Base-by-base conservation (phyloP, 2,329 filamentous ascomycete genomes). In the Plectosphaerella cucumerina region DNA sequence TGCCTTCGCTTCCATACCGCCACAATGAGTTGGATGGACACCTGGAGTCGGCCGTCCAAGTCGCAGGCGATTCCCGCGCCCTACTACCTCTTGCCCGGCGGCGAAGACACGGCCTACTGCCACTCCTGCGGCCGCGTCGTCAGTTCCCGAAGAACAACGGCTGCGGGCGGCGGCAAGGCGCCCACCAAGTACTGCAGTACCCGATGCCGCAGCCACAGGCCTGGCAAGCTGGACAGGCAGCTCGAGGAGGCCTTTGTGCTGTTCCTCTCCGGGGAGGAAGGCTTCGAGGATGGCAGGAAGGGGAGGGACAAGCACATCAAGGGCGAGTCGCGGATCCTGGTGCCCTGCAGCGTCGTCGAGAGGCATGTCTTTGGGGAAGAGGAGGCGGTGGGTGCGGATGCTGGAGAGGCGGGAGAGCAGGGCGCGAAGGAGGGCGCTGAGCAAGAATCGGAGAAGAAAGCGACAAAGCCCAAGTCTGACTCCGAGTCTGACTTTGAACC, bases 121-220 rank as follows among this genome's bases (percentile, higher is more conserved):
- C 74, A 75, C 53, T 74, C 75, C 12, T 85, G 80, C 56, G 80
- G 82, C 1, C 70, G 80, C 39, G 71, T 80, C 3, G 81, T 82
- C 37, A 72, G 75, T 56, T 62, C 59, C 6, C 60, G 65, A 23
- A 64, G 60, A 44, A 57, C 64, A 41, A 63, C 59, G 17, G 58
- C 63, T 1, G 56, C 58, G 4, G 58, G 59, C 5, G 67, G 60
- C 33, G 58, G 59, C 5, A 67, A 60, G 33, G 58, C 56, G 62
- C 41, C 47, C 15, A 51, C 73, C 31, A 82, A 81, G 54, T 85
- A 82, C 66, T 84, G 81, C 65, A 84, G 80, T 0, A 67, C 73
- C 44, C 67, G 75, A 35, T 85, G 81, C 56, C 70, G 78, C 18
- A 70, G 69, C 33, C 70, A 70, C 35, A 83, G 81, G 58, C 76